phyloP scores from a whole-genome alignment of 1,139 yeast genomes.

The Pichia sp. region DNA sequence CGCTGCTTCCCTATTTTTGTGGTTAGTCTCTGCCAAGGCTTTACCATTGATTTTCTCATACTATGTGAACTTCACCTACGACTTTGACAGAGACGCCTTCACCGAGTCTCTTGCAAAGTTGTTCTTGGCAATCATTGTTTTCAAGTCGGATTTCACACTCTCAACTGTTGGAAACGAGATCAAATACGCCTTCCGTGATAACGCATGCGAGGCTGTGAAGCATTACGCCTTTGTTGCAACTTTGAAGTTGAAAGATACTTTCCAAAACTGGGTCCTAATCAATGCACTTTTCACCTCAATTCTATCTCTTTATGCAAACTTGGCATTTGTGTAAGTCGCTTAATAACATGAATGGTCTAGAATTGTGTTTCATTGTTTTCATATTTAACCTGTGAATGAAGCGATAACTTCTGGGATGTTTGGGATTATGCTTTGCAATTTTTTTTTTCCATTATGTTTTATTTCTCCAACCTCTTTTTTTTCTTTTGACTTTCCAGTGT shows the following conservation, averaged over 20 bases:
- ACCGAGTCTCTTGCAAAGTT: constrained; percentile 47
- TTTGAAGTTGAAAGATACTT: constrained; percentile 34
- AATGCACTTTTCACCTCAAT: constrained; percentile 46
- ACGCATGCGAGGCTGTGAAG: background rate
- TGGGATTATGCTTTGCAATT: background rate
- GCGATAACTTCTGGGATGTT: background rate
- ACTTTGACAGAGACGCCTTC: constrained; percentile 52
- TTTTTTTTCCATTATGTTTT: background rate
- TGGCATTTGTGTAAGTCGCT: constrained; percentile 27
- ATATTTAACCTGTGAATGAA: background rate
- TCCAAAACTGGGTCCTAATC: constrained; percentile 48
- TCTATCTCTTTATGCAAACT: constrained; percentile 47
- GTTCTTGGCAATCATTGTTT: constrained; percentile 41
- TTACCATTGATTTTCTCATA: constrained; percentile 44
- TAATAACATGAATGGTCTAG: background rate
- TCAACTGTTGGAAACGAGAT: constrained; percentile 38
- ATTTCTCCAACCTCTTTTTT: background rate
- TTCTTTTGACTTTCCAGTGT: constrained; percentile 2
- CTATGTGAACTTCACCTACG: constrained; percentile 46
- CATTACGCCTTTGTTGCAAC: constrained; percentile 38
- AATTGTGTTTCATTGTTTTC: background rate
- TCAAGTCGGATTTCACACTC: constrained; percentile 34
- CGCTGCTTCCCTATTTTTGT: constrained; percentile 36
- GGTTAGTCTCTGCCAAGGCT: constrained; percentile 41
- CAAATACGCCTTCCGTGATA: background rate